Evolutionary conservation across 352 stramenopile species (phyloP).

Genomic region (Achlya hypogyna): DNA sequence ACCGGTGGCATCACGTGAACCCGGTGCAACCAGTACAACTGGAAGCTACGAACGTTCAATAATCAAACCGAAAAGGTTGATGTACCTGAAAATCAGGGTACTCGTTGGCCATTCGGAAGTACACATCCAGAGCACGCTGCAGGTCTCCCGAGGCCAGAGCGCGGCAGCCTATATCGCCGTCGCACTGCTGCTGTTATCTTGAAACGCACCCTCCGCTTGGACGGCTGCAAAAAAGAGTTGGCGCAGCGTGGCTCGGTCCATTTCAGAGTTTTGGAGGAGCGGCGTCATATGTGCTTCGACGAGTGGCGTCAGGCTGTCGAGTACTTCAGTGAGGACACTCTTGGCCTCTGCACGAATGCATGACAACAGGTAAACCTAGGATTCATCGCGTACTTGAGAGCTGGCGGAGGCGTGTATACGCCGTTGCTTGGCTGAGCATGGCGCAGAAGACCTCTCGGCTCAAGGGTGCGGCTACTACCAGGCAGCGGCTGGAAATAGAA

Average conservation of each 20-base stretch:
- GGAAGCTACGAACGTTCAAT: constrained; percentile 27
- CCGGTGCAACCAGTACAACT: constrained; percentile 35
- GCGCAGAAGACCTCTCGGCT: constrained; percentile 32
- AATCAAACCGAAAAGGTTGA: constrained; percentile 4
- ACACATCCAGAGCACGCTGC: constrained; percentile 39
- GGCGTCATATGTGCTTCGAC: constrained; percentile 12
- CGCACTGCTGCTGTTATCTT: constrained; percentile 27
- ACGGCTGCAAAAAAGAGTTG: constrained; percentile 7
- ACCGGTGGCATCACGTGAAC: constrained; percentile 30
- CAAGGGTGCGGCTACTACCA: constrained; percentile 22
- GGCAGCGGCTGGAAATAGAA: constrained; percentile 36
- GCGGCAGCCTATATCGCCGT: constrained; percentile 12
- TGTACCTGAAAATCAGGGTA: constrained; percentile 15
- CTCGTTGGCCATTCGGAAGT: constrained; percentile 28
- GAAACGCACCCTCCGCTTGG: constrained; percentile 22
- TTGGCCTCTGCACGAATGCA: constrained; percentile 24
- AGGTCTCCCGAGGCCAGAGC: constrained; percentile 39
- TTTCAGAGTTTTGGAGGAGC: constrained; percentile 13
- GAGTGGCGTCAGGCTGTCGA: constrained; percentile 15
- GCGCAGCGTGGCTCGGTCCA: constrained; percentile 13
- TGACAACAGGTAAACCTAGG: background rate
- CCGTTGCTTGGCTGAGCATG: constrained; percentile 36
- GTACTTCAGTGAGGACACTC: constrained; percentile 1
- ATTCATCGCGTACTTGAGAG: background rate
- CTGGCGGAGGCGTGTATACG: constrained; percentile 33